Base-by-base conservation (phyloP, 1,284 basidiomycete genomes). In the Phylloboletellus chloephorus region DNA sequence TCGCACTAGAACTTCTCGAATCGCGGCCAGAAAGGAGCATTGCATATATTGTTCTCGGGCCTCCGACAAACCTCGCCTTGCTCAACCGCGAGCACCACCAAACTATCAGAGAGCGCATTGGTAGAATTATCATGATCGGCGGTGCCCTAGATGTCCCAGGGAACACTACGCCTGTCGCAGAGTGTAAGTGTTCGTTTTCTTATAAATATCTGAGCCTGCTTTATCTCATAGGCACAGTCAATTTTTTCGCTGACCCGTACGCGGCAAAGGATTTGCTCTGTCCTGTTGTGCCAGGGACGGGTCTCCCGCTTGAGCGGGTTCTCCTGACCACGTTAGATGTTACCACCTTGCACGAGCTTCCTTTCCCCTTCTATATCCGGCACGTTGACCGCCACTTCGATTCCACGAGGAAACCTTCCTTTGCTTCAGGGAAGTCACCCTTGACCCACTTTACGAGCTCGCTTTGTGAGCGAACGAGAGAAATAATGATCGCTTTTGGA, bases 131-230 rank as follows among this genome's bases (percentile, higher is more conserved):
- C 13, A 83, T 82, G 59, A 98, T 98, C 93, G 95, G 94, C n/a
- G 94, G 93, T n/a, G 83, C 89, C 2, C 65, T 98, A 21, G 92
- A 97, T 51, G 88, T 89, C 13, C 91, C 93, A 0, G 94, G 94
- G 3, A 98, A 98, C 58, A 89, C 85, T 0, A 81, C 73, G 11
- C 78, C 90, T 4, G 73, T 79, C 0, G 84, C 90, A 43, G 92
- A 95, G 63, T 89, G 86, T 84, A 55, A 50, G 68, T 46, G 3
- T 28, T 37, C 60, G 52, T 29, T 33, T 34, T 29, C 12, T 31
- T 41, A 12, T 30, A 19, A 20, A 30, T 7, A 22, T 22, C 25
- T 3, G 6, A 10, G 24, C 12, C 8, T 5, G 12, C 36, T 30
- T 23, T 35, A 22, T 37, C 48, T 52, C 22, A 44, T 17, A 7